phyloP scores from a whole-genome alignment of 768 basidiomycete species.

The Phlebiopsis gigantea region DNA sequence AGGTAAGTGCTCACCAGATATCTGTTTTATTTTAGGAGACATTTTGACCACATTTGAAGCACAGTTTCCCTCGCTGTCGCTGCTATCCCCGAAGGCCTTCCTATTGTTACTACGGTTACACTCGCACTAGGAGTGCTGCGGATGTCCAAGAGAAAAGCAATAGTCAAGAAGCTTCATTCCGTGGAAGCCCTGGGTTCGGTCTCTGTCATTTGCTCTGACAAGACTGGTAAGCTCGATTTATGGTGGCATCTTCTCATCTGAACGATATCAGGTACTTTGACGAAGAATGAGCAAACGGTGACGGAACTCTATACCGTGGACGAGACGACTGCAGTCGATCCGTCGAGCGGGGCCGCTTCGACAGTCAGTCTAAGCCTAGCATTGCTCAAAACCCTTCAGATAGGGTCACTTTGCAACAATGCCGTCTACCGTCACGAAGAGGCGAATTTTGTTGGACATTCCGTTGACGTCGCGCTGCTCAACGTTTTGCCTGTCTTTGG shows the following conservation, averaged over 20 bases:
- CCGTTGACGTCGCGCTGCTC: conserved; percentile 89
- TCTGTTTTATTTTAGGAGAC: neutral
- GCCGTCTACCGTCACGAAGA: conserved; percentile 61
- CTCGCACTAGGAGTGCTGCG: conserved; percentile 90
- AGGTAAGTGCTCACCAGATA: conserved; percentile 44
- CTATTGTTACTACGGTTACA: conserved; percentile 96
- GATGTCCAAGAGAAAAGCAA: conserved; percentile 93
- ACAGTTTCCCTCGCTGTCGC: conserved; percentile 96
- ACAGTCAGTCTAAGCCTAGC: conserved; percentile 49
- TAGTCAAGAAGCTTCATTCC: conserved; percentile 94
- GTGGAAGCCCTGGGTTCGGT: conserved; percentile 93
- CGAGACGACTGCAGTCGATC: conserved; percentile 66
- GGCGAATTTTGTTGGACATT: conserved; percentile 76
- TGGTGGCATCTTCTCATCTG: neutral
- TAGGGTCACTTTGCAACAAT: conserved; percentile 90
- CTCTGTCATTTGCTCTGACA: conserved; percentile 97
- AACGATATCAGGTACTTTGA: conserved; percentile 61
- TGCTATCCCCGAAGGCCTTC: conserved; percentile 94
- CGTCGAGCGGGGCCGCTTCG: conserved; percentile 34
- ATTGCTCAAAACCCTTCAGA: conserved; percentile 66
- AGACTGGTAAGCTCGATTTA: conserved; percentile 62
- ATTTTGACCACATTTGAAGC: conserved; percentile 16
- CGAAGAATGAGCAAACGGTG: conserved; percentile 95
- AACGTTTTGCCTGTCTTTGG: conserved; percentile 70
- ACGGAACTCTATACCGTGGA: conserved; percentile 86